phyloP scores from a whole-genome alignment of 495 filamentous ascomycete species.

The Hypoxylon intermedium region DNA sequence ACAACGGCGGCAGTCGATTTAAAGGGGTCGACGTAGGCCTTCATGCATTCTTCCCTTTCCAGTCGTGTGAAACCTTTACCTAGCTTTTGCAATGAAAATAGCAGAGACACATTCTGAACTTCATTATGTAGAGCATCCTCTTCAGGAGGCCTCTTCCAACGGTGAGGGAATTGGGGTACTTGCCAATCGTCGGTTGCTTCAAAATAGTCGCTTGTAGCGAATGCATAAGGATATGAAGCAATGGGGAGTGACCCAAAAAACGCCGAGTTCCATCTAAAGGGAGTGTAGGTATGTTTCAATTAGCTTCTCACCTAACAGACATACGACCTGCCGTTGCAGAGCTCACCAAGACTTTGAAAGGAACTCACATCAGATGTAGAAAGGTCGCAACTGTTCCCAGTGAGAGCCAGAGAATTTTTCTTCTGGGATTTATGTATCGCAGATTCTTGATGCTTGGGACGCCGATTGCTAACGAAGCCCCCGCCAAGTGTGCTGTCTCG shows the following conservation, averaged over 20 bases:
- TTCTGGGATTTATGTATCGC: not conserved
- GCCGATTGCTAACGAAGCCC: not conserved
- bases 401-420: not conserved
- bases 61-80: not conserved
- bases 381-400: not conserved
- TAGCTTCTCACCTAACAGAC: too few relatives aligned
- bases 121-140: too few relatives aligned
- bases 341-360: too few relatives aligned
- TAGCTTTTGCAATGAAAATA: too few relatives aligned
- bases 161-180: too few relatives aligned
- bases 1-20: not conserved
- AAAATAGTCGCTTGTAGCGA: not conserved
- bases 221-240: not conserved
- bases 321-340: too few relatives aligned
- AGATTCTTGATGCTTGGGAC: not conserved
- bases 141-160: too few relatives aligned
- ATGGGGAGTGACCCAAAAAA: not conserved
- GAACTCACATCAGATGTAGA: not conserved
- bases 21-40: not conserved
- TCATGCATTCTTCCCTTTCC: not conserved
- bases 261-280: not conserved
- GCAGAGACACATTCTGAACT: too few relatives aligned
- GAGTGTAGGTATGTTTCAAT: too few relatives aligned
- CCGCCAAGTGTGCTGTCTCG: not conserved
- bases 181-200: not conserved